Base-by-base conservation (phyloP, 2,329 filamentous ascomycete genomes). In the Colletotrichum musicola region DNA sequence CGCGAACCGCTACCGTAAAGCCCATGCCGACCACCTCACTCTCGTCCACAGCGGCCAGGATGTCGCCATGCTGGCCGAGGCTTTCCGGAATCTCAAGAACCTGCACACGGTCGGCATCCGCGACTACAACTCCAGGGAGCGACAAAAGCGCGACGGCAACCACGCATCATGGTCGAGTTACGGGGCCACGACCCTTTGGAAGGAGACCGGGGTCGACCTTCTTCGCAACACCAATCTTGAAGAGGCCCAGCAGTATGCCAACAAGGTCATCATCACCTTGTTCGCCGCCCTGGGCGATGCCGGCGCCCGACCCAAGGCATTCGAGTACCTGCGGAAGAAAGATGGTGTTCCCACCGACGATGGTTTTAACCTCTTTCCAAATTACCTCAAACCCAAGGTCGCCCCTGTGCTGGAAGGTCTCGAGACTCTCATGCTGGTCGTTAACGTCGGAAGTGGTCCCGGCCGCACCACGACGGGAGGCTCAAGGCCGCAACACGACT, bases 31-130 rank as follows among this genome's bases (percentile, higher is more conserved):
- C 27, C 74, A 74, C 56, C 69, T 72, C 6, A 72, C 73, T 14
- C 76, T 88, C 20, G 74, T 80, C 4, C 72, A 73, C 16, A 84
- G 81, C 0, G 88, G 88, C 0, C 74, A 79, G 1, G 85, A 87
- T 25, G 75, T 81, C 1, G 81, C 85, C 6, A 82, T 91, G 82
- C 82, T 92, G 16, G 78, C 81, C 0, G 81, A 87, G 38, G 89
- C 89, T 2, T 86, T 92, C 60, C 73, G 76, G 10, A 84, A 86
- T 40, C 80, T 92, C 4, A 74, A 76, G 0, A 87, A 87, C 62
- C 82, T 92, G 5, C 77, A 85, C 35, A 86, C 83, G 0, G 75
- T 92, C 14, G 86, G 88, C 25, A 78, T 92, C 25, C 85, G 90
- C 18, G 88, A 92, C 73, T 90, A 87, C 76, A 80, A 85, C 73